Evolutionary conservation across 345 rosid species (phyloP), one percentile per base, ranked within the genome.

Genomic region (Populus ilicifolia): DNA sequence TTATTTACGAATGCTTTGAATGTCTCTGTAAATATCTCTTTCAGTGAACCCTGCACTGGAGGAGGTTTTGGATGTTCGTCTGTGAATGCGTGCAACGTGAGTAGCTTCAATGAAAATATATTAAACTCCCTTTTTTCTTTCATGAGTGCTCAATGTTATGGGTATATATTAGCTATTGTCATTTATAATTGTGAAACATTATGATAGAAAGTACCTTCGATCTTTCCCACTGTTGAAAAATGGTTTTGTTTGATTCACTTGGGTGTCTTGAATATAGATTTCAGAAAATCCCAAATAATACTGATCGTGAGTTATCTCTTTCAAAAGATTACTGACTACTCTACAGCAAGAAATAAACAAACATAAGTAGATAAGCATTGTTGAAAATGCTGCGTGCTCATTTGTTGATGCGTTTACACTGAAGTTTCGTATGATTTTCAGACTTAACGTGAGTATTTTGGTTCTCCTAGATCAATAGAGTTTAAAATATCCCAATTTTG

Each of bases 31-130:
- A 82, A 87, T 81, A 77, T 95, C 74, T 84, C 97, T 54, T 93
- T 95, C 81, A 73, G 89, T 18, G 94, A 95, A 79, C 90, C 97
- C 79, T 93, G 97, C 83, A 52, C 76, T 73, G 86, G 90, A 77
- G 91, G 93, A 83, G 93, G 98, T 81, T 95, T 95, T 69, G 29
- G 84, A 64, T 95, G 99, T 84, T 85, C 96, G 77, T 92, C 98
- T 52, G 86, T 81, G 75, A 88, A 90, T 79, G 81, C 89, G 77
- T 93, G 98, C 86, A 92, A 92, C 78, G 98, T 95, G 93, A 95
- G 99, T 95, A 83, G 81, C 88, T 43, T 85, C 70, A 59, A 59
- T 63, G 75, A 70, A 80, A 77, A 59, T 73, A 16, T 65, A 43
- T 66, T 29, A 44, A 77, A 52, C 33, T 73, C 70, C 29, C n/a